Conservation (phyloP, 2,329 filamentous ascomycete genomes). For the Monosporascus sp. region DNA sequence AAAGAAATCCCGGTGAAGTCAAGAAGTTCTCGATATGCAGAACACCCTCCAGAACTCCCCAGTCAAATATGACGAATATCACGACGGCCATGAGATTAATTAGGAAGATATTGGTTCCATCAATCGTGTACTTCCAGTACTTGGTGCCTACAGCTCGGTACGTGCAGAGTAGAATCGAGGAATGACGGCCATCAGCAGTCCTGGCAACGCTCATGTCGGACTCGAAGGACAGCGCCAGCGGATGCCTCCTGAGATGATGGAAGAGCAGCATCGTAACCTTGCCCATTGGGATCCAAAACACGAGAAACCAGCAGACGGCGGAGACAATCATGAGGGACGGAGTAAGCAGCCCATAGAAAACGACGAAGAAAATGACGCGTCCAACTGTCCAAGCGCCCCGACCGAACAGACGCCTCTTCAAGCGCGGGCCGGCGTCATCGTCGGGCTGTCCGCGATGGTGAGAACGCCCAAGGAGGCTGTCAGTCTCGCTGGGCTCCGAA, state of each 20-base stretch:
- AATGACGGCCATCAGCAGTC: slow-evolving; percentile 63
- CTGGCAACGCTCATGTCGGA: slow-evolving; percentile 74
- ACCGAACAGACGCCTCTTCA: slow-evolving; percentile 86
- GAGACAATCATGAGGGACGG: slow-evolving; percentile 83
- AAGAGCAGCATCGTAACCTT: slow-evolving; percentile 87
- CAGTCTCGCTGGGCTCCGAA: slow-evolving; percentile 76
- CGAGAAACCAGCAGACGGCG: slow-evolving; percentile 87
- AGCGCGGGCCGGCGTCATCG: slow-evolving; percentile 32
- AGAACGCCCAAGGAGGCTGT: slow-evolving; percentile 71
- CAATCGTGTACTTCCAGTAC: slow-evolving; percentile 99
- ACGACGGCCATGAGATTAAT: slow-evolving; percentile 95
- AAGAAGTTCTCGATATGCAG: slow-evolving; percentile 67
- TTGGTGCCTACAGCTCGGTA: slow-evolving; percentile 90
- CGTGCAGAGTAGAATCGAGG: slow-evolving; percentile 89
- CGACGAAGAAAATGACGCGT: slow-evolving; percentile 89
- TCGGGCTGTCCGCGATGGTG: slow-evolving; percentile 43
- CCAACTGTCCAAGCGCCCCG: slow-evolving; percentile 94
- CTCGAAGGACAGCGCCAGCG: slow-evolving; percentile 88
- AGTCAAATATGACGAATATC: slow-evolving; percentile 92
- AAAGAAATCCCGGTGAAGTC: slow-evolving; percentile 81
- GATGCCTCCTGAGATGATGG: slow-evolving; percentile 86
- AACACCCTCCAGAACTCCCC: slow-evolving; percentile 66
- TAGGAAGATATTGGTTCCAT: slow-evolving; percentile 97
- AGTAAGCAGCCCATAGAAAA: slow-evolving; percentile 90
- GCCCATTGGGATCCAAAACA: slow-evolving; percentile 98